Evolutionary conservation across 2,329 filamentous ascomycete genomes (phyloP).

Genomic region (Ophiosphaerella korrae): DNA sequence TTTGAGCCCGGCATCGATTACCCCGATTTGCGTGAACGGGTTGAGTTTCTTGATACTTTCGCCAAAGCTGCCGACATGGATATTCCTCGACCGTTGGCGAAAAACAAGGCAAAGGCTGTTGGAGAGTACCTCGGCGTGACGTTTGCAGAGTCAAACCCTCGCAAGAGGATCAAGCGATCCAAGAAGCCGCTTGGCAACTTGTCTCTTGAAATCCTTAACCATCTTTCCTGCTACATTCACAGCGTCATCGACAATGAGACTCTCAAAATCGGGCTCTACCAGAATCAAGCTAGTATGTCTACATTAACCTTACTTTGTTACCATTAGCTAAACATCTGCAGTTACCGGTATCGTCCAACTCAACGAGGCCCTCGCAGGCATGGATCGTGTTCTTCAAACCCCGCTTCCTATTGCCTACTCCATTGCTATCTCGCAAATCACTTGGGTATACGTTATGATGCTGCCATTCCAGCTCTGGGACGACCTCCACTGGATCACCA

Average conservation of each 20-base stretch:
- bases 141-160: constrained; percentile 77
- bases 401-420: constrained; percentile 82
- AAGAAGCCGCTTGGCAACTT: constrained; percentile 77
- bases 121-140: constrained; percentile 78
- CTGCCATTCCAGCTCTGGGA: constrained; percentile 79
- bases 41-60: constrained; percentile 76
- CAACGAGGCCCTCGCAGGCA: constrained; percentile 73
- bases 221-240: constrained; percentile 71
- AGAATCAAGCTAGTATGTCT: constrained; percentile 57
- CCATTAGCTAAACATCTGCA: constrained; percentile 30
- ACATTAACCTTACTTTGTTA: constrained; percentile 27
- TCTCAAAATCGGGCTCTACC: constrained; percentile 62
- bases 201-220: constrained; percentile 79
- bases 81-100: constrained; percentile 38
- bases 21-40: constrained; percentile 71
- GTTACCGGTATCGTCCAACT: constrained; percentile 67
- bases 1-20: constrained; percentile 83
- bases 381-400: constrained; percentile 80
- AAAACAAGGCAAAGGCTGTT: constrained; percentile 59
- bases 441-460: constrained; percentile 80
- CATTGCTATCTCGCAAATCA: constrained; percentile 84
- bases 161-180: constrained; percentile 75
- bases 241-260: constrained; percentile 62
- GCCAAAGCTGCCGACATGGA: constrained; percentile 63
- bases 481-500: constrained; percentile 72